Evolutionary conservation across 306 rosid genomes (phyloP), one percentile per base, ranked within the genome.

Genomic region (Rosa lucieae): DNA sequence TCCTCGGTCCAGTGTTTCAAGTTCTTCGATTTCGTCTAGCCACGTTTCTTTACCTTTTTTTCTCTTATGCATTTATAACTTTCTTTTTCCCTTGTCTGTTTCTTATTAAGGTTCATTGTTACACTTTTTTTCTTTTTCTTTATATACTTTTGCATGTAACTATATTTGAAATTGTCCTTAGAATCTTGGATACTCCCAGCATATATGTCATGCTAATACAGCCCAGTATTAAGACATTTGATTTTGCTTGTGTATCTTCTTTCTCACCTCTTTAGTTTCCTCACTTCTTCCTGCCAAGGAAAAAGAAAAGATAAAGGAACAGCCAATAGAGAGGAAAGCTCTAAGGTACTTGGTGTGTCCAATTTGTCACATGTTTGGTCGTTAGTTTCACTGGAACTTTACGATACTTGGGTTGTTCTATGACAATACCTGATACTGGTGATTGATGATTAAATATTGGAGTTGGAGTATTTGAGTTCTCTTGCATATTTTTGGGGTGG

Each of bases 321-420:
- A 56, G 49, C 46, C 59, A 69, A 68, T 26, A 43, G 26, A 23
- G n/a, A 10, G 13, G 21, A 52, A 14, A 66, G 53, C 67, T 51
- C 68, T 8, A 26, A 14, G 29, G 39, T 56, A 55, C 73, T 71
- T 66, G 67, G 44, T 52, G 43, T 66, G 67, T 46, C 76, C 48
- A 72, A 47, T 78, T 71, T 59, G 73, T 71, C 70, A 21, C 66
- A 55, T 77, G 79, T 55, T 61, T 70, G 72, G 62, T 78, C 40
- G 52, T 80, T 75, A 65, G 67, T 53, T 17, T 73, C 8, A 12
- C 48, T 2, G 29, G 35, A 17, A 35, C 35, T 51, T 10, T 35
- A 74, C 55, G 43, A 55, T 81, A 20, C n/a, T n/a, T 61, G 52
- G 26, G 61, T 61, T 61, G 59, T 10, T 35, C 37, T 32, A 43